Evolutionary conservation across 495 filamentous ascomycete species (phyloP).

Genomic region (Physcia stellaris): DNA sequence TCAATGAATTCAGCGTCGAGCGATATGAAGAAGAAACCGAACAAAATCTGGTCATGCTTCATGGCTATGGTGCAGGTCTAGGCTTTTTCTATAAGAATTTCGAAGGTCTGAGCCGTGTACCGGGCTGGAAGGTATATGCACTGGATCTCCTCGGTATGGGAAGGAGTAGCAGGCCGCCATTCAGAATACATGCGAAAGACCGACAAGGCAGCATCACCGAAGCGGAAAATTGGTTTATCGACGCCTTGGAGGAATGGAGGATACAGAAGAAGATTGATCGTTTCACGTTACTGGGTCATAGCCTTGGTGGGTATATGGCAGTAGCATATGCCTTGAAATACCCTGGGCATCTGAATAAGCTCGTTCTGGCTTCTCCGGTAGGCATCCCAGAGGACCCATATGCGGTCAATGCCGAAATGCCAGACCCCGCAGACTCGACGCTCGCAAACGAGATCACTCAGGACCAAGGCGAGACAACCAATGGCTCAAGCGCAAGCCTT

Average conservation of each 20-base stretch:
- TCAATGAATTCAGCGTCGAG: slow-evolving; percentile 92
- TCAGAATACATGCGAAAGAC: slow-evolving; percentile 71
- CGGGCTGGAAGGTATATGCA: slow-evolving; percentile 82
- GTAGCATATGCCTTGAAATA: slow-evolving; percentile 94
- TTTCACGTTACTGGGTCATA: slow-evolving; percentile 88
- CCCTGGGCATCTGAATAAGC: slow-evolving; percentile 82
- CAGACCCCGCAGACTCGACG: slow-evolving; percentile 57
- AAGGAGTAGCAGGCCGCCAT: slow-evolving; percentile 69
- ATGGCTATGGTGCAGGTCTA: slow-evolving; percentile 90
- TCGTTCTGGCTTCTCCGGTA: slow-evolving; percentile 87
- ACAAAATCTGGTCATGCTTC: slow-evolving; percentile 89
- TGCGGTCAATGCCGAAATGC: slow-evolving; percentile 68
- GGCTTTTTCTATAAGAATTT: slow-evolving; percentile 99
- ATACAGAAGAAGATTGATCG: slow-evolving; percentile 74
- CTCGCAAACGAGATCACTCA: slow-evolving; percentile 61
- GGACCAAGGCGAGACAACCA: slow-evolving; percentile 48
- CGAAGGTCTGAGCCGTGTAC: slow-evolving; percentile 60
- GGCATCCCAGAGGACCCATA: slow-evolving; percentile 93
- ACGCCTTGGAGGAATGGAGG: slow-evolving; percentile 93
- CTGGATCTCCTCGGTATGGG: slow-evolving; percentile 93
- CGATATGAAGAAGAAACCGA: slow-evolving; percentile 60
- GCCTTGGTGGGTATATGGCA: slow-evolving; percentile 84
- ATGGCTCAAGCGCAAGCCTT: slow-evolving; percentile 14
- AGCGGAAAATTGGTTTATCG: slow-evolving; percentile 92
- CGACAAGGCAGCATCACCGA: slow-evolving; percentile 71